Base-by-base conservation (phyloP, 306 rosid genomes). In the Quercus aquifolioides region DNA sequence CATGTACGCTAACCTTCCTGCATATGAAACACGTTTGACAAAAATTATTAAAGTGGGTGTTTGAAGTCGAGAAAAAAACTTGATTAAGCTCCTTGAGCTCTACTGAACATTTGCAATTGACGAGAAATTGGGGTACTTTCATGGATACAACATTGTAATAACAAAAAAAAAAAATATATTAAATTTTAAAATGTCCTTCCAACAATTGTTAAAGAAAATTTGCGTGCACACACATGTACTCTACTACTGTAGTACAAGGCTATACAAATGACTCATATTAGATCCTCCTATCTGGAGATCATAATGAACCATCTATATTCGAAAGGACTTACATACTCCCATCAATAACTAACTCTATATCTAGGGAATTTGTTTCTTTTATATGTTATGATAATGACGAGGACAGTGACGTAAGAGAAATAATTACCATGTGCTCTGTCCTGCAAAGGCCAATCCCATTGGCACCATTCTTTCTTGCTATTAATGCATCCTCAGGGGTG, bases 371-470 rank as follows among this genome's bases (percentile, higher is more conserved):
- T 63, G 51, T 67, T 21, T 19, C 51, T 33, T 17, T 18, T 0
- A 67, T 35, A 19, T 67, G 17, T 65, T 31, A 35, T 31, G 49
- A 31, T 15, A 20, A 31, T 17, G 13, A 35, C 52, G 9, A 62
- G n/a, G 52, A 67, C 46, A 33, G n/a, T 35, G 72, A 38, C 13
- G 26, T 31, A 62, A 77, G 46, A 67, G 68, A 35, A 64, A 26
- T 78, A 41, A 31, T 81, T 84, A 95, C 99, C 99, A 95, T 95
- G 84, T 95, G 99, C 26, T 95, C 99, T 74, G 99, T 95, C 86
- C 99, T 89, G 88, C 97, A 95, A 59, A 95, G 97, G 67, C 99
- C 99, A 75, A 95, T 93, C 79, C 99, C 99, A 88, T 91, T 85
- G 4, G 98, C 99, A 62, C 98, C 98, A 26, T 95, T 95, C 46